Base-by-base conservation (phyloP, 1,139 yeast species). In the Yamadazyma sp. region DNA sequence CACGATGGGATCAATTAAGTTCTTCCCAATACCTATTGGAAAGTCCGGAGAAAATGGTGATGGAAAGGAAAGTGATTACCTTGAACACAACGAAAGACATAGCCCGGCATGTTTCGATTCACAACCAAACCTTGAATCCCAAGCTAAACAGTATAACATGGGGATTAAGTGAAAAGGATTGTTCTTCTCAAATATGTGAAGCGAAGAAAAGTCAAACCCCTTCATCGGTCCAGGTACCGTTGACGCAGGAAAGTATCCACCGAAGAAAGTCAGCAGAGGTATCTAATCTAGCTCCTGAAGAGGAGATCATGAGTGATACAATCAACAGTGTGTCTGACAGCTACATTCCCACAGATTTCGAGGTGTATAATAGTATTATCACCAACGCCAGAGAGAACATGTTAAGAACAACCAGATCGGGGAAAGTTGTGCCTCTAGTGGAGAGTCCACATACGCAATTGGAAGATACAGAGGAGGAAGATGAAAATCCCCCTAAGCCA, bases 11-110 rank as follows among this genome's bases (percentile, higher is more conserved):
- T 10, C 33, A 17, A 10, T 12, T 30, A 5, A 18, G 24, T 18
- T 18, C 33, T 11, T 1, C 37, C 50, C 25, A 43, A 42, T 25
- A 22, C 41, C 12, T 37, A 44, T 17, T 41, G 49, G 4, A 33
- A 46, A 8, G 37, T 15, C 37, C 37, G 3, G 32, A 34, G 17
- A 34, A 34, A 16, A 4, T 34, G 12, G 17, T 14, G 12, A n/a
- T 26, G 9, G 23, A 14, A 4, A 17, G 28, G 12, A 34, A 27
- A 15, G 17, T 9, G 11, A 34, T 34, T 18, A 14, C 14, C n/a
- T 17, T 34, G 16, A 34, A 34, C 16, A n/a, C 33, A 17, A n/a
- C 14, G 11, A 30, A 12, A 17, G 24, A 11, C 3, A 18, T 18
- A 11, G 24, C 10, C 24, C 4, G 10, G 4, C 5, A 30, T n/a